Percentiles rank a stretch among this genome's conserved stretches.
These are phyloP conservation scores for Oryza glaberrima DNA, from an alignment of 176 grass and related monocot species.

Conservation along the genomic window DNA sequence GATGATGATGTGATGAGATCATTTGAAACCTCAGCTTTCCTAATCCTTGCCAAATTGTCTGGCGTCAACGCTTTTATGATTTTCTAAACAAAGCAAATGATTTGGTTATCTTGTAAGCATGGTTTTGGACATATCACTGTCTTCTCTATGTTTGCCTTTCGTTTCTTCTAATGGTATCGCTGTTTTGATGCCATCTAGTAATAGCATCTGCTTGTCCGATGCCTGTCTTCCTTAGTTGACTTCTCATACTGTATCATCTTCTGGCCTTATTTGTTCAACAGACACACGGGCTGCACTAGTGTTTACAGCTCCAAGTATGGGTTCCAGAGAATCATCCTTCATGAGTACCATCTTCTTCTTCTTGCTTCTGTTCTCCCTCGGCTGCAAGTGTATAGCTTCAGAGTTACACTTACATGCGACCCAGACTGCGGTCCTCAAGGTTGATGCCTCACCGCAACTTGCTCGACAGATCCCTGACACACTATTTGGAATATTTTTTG, in stretches of 20 bases:
- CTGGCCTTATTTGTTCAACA: conserved; percentile 8
- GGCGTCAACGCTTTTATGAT: neutral
- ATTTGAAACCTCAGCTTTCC: no score
- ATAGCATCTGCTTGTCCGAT: neutral
- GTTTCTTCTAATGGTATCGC: neutral
- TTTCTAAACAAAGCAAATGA: neutral
- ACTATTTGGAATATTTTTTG: conserved; percentile 86
- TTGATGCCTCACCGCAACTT: conserved; percentile 57
- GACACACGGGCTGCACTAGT: neutral
- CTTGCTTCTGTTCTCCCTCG: conserved; percentile 15
- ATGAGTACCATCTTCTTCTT: neutral
- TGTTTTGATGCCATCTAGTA: neutral
- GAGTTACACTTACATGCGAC: conserved; percentile 21
- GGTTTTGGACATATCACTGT: neutral
- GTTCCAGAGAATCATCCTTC: neutral
- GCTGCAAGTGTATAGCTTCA: conserved; percentile 40
- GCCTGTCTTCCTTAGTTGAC: conserved; percentile 4
- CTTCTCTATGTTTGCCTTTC: neutral
- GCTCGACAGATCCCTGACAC: conserved; percentile 61
- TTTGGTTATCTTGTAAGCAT: neutral
- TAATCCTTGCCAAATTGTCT: neutral
- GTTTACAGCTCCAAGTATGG: conserved; percentile 17
- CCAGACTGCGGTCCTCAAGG: conserved; percentile 45
- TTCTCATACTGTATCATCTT: neutral
- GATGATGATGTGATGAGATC: neutral